A percentile compares a stretch with the other conserved stretches of the same genome.
Evolutionary conservation across 441 rosid species (phyloP).

Genomic region (Gossypium davidsonii): DNA sequence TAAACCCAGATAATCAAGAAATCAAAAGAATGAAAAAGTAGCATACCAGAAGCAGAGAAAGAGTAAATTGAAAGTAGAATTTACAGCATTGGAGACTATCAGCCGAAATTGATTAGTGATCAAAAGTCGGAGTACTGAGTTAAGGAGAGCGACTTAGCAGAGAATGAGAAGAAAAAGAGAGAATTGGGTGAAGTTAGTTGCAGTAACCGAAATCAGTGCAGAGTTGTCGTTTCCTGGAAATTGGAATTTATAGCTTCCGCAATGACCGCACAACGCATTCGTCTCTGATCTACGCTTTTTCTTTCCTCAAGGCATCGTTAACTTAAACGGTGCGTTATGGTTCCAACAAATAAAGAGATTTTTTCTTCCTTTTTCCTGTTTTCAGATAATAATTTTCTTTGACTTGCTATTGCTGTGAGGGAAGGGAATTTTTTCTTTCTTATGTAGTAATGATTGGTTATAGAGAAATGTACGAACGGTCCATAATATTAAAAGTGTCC

Average conservation of each 20-base stretch:
- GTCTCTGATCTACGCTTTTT: background rate
- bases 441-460: background rate
- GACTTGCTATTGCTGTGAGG: background rate
- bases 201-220: background rate
- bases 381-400: background rate
- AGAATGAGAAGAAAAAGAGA: background rate
- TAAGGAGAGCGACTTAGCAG: background rate
- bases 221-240: slow-evolving; percentile 18
- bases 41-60: background rate
- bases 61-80: background rate
- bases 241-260: background rate
- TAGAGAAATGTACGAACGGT: background rate
- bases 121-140: background rate
- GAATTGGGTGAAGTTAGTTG: background rate
- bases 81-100: slow-evolving; percentile 12
- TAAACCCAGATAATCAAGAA: background rate
- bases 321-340: background rate
- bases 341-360: background rate
- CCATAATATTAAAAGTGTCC: background rate
- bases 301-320: background rate
- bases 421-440: background rate
- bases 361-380: background rate
- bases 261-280: slow-evolving; percentile 19
- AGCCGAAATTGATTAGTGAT: background rate
- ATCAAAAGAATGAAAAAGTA: background rate